These are phyloP conservation scores for Fraxinus anomala DNA, from an alignment of 257 asterid genomes.

Conservation along the genomic window DNA sequence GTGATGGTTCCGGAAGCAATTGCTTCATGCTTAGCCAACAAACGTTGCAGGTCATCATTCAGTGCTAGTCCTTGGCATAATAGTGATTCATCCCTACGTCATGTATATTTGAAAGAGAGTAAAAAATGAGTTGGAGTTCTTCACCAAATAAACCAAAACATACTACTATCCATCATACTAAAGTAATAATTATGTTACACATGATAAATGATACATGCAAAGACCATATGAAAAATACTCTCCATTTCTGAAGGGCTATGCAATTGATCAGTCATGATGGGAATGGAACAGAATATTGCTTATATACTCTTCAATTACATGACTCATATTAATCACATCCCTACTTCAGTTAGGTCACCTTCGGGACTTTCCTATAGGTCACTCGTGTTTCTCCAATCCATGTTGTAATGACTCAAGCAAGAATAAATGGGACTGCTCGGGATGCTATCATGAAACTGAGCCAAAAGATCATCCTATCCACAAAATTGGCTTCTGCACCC, in stretches of 20 bases:
- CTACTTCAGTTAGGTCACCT: background rate
- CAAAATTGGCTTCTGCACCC: conserved; percentile 18
- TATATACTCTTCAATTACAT: conserved; percentile 10
- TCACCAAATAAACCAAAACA: conserved; percentile 12
- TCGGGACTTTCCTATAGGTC: background rate
- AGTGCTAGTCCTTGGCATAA: conserved; percentile 89
- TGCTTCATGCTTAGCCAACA: conserved; percentile 87
- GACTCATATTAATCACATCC: background rate
- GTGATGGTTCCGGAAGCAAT: conserved; percentile 66
- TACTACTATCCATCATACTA: conserved; percentile 17
- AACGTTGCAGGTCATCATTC: conserved; percentile 93
- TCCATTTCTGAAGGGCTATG: background rate
- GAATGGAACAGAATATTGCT: conserved; percentile 14
- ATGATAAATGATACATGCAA: conserved; percentile 2
- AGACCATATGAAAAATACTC: background rate
- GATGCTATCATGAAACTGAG: conserved; percentile 9
- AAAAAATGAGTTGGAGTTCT: background rate
- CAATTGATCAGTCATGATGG: background rate
- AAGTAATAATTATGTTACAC: background rate
- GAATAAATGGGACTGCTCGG: background rate
- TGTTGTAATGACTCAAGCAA: background rate
- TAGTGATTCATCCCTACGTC: conserved; percentile 82
- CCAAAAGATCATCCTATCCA: background rate
- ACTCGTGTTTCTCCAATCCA: background rate
- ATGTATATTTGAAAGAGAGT: background rate